Percentiles rank a stretch among this genome's conserved stretches.
phyloP scores from a whole-genome alignment of 176 grass and related monocot species.

The Elaeis guineensis region DNA sequence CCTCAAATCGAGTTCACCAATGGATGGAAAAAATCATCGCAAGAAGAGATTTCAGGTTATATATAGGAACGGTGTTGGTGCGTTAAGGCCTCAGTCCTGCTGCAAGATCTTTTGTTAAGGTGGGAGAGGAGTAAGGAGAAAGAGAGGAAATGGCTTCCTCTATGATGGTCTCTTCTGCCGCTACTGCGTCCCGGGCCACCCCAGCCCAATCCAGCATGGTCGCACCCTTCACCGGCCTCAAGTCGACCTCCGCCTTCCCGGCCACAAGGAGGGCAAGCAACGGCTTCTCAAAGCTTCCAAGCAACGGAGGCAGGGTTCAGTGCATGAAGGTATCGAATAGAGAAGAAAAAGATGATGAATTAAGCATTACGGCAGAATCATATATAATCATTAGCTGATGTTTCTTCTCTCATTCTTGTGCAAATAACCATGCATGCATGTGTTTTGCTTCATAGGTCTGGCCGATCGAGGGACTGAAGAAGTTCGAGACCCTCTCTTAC shows the following conservation, averaged over 20 bases:
- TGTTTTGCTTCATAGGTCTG: conserved; percentile 10
- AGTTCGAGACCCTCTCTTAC: conserved; percentile 41
- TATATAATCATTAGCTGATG: too few species aligned
- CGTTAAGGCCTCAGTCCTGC: background rate
- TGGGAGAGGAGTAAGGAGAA: background rate
- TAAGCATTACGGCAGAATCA: too few species aligned
- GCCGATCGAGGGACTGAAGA: conserved; percentile 29
- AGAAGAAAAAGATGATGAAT: background rate
- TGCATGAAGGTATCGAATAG: conserved; percentile 64
- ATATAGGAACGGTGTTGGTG: conserved; percentile 7
- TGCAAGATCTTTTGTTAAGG: background rate
- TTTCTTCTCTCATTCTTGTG: background rate
- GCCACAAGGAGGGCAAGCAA: conserved; percentile 14
- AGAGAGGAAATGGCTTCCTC: conserved; percentile 37
- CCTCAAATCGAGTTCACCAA: conserved; percentile 2
- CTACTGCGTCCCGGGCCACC: conserved; percentile 23
- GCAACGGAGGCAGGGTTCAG: conserved; percentile 51
- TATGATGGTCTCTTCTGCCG: conserved; percentile 37
- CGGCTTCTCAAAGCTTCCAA: conserved; percentile 27
- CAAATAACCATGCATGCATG: background rate
- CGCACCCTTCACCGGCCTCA: conserved; percentile 50
- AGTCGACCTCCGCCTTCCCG: conserved; percentile 30
- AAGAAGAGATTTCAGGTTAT: conserved; percentile 17
- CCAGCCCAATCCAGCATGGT: conserved; percentile 26
- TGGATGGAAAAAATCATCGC: background rate